These are phyloP conservation scores for Solanum lycopersicoides DNA, from an alignment of 257 asterid genomes.

Conservation along the genomic window DNA sequence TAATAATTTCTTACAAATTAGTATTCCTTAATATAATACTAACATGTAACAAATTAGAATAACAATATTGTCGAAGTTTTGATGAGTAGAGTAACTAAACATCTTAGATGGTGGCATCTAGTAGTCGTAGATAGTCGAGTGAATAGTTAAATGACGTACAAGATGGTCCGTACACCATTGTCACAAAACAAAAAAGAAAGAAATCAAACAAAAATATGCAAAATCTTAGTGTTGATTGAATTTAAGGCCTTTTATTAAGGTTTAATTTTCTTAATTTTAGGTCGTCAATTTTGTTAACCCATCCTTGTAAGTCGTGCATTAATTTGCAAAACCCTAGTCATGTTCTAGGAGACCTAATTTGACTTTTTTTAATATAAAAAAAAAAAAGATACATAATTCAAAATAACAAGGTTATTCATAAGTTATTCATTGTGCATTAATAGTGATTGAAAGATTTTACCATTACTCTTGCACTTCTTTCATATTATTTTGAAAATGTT, in stretches of 20 bases:
- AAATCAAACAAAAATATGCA: not conserved
- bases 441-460: not conserved
- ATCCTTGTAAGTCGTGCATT: not conserved
- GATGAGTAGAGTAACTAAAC: not conserved
- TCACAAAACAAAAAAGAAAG: not conserved
- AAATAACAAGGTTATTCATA: not conserved
- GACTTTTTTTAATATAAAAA: not conserved
- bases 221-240: not conserved
- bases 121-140: not conserved
- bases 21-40: not conserved
- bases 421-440: not conserved
- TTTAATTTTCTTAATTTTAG: not conserved
- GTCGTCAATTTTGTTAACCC: not conserved
- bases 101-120: not conserved
- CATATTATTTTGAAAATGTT: not conserved
- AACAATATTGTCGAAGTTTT: not conserved
- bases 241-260: not conserved
- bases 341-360: not conserved
- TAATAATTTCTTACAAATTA: not conserved
- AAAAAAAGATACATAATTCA: not conserved
- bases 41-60: not conserved
- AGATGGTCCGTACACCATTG: not conserved
- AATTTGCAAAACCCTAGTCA: not conserved
- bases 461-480: not conserved
- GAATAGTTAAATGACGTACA: not conserved